Evolutionary conservation across 2,329 filamentous ascomycete species (phyloP).

Genomic region (Phaeosphaeria sp.): DNA sequence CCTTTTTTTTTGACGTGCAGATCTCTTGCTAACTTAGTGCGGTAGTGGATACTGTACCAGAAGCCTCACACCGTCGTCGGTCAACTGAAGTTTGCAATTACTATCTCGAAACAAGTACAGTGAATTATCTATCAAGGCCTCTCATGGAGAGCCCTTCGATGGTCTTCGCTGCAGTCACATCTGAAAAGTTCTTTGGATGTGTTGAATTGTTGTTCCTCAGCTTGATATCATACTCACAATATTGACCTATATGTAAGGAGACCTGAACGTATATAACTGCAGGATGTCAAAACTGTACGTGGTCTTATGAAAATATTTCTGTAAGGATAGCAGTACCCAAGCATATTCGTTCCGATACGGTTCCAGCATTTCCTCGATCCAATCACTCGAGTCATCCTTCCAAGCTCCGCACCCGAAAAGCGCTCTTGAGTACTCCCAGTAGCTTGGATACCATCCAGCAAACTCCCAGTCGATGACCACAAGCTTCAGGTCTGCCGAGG

Average conservation of each 20-base stretch:
- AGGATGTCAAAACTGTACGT: not conserved
- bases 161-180: too few species aligned
- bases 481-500: slow-evolving; percentile 22
- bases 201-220: not conserved
- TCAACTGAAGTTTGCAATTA: too few species aligned
- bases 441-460: slow-evolving; percentile 49
- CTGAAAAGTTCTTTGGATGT: too few species aligned
- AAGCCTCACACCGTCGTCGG: too few species aligned
- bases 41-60: too few species aligned
- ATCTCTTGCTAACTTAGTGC: too few species aligned
- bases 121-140: too few species aligned
- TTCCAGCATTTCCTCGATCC: slow-evolving; percentile 39
- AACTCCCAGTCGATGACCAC: slow-evolving; percentile 53
- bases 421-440: slow-evolving; percentile 52
- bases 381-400: slow-evolving; percentile 45
- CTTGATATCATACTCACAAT: not conserved
- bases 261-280: not conserved
- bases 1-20: too few species aligned
- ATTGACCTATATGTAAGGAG: not conserved
- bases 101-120: too few species aligned
- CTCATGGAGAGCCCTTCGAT: too few species aligned
- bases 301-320: not conserved
- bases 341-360: slow-evolving; percentile 35
- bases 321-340: slow-evolving; percentile 1
- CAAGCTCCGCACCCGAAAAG: slow-evolving; percentile 41